phyloP scores from a whole-genome alignment of 306 rosid species.

The Sicyos edulis region DNA sequence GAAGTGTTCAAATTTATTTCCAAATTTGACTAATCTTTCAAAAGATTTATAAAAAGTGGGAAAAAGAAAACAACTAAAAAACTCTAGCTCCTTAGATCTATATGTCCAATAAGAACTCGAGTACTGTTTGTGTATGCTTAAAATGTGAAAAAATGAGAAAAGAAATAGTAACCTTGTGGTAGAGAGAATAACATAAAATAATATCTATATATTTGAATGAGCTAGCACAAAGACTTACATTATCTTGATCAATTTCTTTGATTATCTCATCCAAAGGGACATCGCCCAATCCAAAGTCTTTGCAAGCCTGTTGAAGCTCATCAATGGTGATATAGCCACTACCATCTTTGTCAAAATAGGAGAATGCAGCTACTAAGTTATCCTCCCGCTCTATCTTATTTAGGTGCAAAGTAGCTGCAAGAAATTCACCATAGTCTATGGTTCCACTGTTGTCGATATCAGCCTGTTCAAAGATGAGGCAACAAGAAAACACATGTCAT shows the following conservation, averaged over 20 bases:
- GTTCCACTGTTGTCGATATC: conserved; percentile 84
- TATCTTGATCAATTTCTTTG: conserved; percentile 70
- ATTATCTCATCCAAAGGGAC: conserved; percentile 64
- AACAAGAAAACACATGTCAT: background rate
- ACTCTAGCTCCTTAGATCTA: background rate
- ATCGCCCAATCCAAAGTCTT: conserved; percentile 71
- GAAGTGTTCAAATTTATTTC: too few species aligned
- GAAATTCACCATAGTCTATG: conserved; percentile 83
- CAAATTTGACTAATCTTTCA: background rate
- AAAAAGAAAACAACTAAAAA: background rate
- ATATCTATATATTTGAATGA: background rate
- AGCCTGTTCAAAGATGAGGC: conserved; percentile 44
- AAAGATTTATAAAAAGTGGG: background rate
- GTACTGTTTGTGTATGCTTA: background rate
- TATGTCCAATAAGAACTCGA: background rate
- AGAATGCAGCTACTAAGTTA: conserved; percentile 71
- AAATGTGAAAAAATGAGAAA: background rate
- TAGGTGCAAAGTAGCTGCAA: conserved; percentile 85
- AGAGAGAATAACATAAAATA: background rate
- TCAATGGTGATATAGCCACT: conserved; percentile 86
- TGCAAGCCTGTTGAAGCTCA: conserved; percentile 74
- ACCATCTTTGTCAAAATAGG: conserved; percentile 77
- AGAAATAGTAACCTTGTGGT: background rate
- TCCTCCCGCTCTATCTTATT: conserved; percentile 93
- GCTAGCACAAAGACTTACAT: conserved; percentile 41